Percentiles rank a stretch among this genome's conserved stretches.
Evolutionary conservation across 768 basidiomycete genomes (phyloP).

Genomic region (Krasilnikovozyma curviuscula): DNA sequence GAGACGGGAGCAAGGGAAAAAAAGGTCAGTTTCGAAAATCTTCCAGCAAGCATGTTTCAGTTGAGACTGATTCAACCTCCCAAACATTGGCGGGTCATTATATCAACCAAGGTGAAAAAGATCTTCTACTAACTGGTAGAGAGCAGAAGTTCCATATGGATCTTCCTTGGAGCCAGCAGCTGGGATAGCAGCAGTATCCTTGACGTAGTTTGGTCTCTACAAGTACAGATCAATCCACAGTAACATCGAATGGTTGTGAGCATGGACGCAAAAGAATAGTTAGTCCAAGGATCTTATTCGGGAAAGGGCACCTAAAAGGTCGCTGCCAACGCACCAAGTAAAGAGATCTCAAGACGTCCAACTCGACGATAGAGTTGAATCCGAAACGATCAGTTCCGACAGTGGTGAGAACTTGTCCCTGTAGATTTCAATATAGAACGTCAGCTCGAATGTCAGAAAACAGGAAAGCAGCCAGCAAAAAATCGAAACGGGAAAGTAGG

Average conservation of each 20-base stretch:
- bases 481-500: no score
- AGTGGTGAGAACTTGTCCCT: slow-evolving; percentile 49
- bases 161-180: no score
- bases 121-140: neutral
- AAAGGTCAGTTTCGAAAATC: neutral
- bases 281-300: neutral
- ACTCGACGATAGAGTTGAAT: slow-evolving; percentile 64
- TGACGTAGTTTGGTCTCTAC: no score
- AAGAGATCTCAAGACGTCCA: slow-evolving; percentile 65
- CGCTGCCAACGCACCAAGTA: slow-evolving; percentile 43
- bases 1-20: neutral
- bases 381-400: slow-evolving; percentile 77
- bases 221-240: neutral
- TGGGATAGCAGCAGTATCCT: no score
- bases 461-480: no score
- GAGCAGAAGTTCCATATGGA: no score
- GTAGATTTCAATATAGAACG: no score
- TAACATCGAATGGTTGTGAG: neutral
- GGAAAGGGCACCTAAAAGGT: neutral
- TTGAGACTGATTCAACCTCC: no score
- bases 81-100: no score
- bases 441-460: no score
- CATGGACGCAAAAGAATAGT: neutral
- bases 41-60: neutral
- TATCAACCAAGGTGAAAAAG: no score